phyloP scores from a whole-genome alignment of 352 stramenopile genomes.

The Globisporangium recalcitrans region DNA sequence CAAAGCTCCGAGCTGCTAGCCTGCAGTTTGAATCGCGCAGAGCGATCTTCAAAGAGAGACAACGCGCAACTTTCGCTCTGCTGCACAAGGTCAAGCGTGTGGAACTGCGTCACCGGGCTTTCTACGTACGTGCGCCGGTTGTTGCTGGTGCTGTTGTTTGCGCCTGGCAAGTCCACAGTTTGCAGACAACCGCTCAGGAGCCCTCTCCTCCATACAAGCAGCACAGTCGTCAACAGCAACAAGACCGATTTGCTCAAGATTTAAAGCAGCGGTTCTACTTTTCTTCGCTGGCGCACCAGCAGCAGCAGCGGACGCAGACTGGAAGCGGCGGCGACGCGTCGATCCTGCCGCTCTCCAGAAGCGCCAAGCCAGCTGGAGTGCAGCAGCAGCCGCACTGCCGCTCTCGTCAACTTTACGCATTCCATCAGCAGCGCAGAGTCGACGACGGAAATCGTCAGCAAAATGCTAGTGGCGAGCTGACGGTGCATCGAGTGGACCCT shows the following conservation, averaged over 20 bases:
- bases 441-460: background rate
- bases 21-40: background rate
- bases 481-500: background rate
- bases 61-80: constrained; percentile 11
- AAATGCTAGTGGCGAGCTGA: too few species aligned
- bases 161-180: background rate
- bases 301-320: constrained; percentile 19
- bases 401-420: constrained; percentile 1
- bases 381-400: background rate
- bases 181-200: background rate
- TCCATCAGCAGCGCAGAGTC: background rate
- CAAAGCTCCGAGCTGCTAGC: background rate
- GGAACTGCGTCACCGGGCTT: constrained; percentile 20
- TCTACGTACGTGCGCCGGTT: constrained; percentile 16
- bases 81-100: constrained; percentile 6
- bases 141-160: background rate
- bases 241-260: background rate
- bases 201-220: background rate
- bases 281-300: constrained; percentile 7
- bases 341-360: constrained; percentile 4
- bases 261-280: constrained; percentile 11
- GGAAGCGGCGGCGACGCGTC: constrained; percentile 31
- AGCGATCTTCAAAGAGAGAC: constrained; percentile 12
- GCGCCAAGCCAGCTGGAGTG: constrained; percentile 3
- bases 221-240: background rate